Base-by-base conservation (phyloP, 148 eudicot genomes). In the Hydrangea macrophylla region DNA sequence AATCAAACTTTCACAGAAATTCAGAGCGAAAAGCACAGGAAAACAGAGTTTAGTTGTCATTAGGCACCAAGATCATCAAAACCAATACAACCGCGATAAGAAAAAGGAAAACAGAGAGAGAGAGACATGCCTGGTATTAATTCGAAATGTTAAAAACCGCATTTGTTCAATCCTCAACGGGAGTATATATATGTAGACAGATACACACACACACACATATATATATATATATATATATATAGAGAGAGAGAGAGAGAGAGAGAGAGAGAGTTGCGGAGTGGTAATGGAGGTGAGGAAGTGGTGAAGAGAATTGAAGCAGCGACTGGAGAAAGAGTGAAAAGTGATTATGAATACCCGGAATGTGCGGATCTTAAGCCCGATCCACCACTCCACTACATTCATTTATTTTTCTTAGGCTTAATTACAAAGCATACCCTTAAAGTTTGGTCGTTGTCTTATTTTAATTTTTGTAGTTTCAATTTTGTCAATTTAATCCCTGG, bases 331-430 rank as follows among this genome's bases (percentile, higher is more conserved):
- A 48, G 56, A 60, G 51, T 48, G 53, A 1, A 58, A 42, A 45
- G 55, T 9, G 24, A 33, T 42, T 24, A 37, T 25, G 60, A 32
- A n/a, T n/a, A n/a, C 48, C 67, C 58, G 42, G 20, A 11, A 60
- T 40, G 12, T 9, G 33, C 65, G 72, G 69, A 76, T 76, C 80
- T 26, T 18, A 59, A 75, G 5, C 74, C 60, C 35, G 69, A 54
- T 65, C 75, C 75, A 64, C 66, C 54, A 42, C 50, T 70, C 36
- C 53, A 48, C 53, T 3, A 35, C 8, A 35, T 35, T 35, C 39
- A 8, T 3, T 35, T 35, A 3, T 35, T 35, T 35, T 35, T 35
- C 8, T 35, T 35, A n/a, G n/a, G n/a, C n/a, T n/a, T n/a, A n/a
- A n/a, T n/a, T n/a, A n/a, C n/a, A n/a, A n/a, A n/a, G n/a, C n/a